Evolutionary conservation across 306 rosid genomes (phyloP).

Genomic region (Fragaria vesca): DNA sequence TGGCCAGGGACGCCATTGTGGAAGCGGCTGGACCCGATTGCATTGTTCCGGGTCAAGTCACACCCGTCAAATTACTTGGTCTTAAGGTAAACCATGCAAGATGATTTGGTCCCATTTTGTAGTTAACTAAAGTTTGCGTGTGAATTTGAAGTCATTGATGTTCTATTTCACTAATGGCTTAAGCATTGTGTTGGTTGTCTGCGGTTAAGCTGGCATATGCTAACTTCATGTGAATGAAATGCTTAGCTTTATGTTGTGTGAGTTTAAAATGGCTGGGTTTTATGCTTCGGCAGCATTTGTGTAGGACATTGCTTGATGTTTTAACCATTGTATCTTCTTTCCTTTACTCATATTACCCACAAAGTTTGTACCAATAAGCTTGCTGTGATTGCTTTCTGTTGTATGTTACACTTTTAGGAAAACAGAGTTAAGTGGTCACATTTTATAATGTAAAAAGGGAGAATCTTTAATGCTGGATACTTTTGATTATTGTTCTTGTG

Average conservation of each 20-base stretch:
- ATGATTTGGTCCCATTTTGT: neutral
- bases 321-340: neutral
- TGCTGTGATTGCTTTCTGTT: slow-evolving; percentile 3
- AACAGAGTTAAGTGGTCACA: neutral
- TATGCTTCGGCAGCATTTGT: neutral
- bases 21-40: slow-evolving; percentile 98
- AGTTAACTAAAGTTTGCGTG: no score
- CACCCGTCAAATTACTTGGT: slow-evolving; percentile 74
- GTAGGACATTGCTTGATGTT: neutral
- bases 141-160: neutral
- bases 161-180: neutral
- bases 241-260: neutral
- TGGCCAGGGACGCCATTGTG: slow-evolving; percentile 73
- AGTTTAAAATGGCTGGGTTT: neutral
- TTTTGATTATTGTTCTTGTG: neutral
- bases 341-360: neutral
- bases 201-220: neutral
- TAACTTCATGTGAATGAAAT: neutral
- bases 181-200: neutral
- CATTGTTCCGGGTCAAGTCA: slow-evolving; percentile 71
- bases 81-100: slow-evolving; percentile 45
- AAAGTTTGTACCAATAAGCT: neutral
- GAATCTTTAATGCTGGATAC: neutral
- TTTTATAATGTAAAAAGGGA: neutral
- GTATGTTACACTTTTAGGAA: neutral